A percentile compares a stretch with the other conserved stretches of the same genome.
Evolutionary conservation across 805 yeast genomes (phyloP).

Genomic region (Hermanozyma aechmeae): DNA sequence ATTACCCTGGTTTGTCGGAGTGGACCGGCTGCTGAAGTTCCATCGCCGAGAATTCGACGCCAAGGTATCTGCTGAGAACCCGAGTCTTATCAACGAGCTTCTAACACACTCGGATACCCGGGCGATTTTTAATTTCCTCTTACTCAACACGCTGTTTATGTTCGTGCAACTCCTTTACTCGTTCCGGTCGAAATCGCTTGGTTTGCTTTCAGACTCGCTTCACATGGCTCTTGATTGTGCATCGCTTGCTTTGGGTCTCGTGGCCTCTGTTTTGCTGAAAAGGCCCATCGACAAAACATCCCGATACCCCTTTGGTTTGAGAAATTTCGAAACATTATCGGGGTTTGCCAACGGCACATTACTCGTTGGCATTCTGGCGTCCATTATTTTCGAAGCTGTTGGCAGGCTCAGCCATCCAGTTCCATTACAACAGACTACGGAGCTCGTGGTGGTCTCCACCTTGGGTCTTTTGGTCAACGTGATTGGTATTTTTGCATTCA

Average conservation of each 20-base stretch:
- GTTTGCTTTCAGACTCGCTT: slow-evolving; percentile 83
- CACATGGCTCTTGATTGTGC: slow-evolving; percentile 96
- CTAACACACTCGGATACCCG: slow-evolving; percentile 53
- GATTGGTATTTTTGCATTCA: slow-evolving; percentile 90
- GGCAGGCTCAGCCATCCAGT: slow-evolving; percentile 78
- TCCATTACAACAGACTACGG: slow-evolving; percentile 67
- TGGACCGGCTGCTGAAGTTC: slow-evolving; percentile 3
- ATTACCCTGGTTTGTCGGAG: slow-evolving; percentile 5
- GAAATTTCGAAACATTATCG: slow-evolving; percentile 81
- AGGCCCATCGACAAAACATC: slow-evolving; percentile 40
- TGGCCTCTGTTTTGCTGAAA: slow-evolving; percentile 59
- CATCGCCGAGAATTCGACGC: not conserved
- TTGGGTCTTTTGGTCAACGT: slow-evolving; percentile 82
- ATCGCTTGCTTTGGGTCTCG: slow-evolving; percentile 77
- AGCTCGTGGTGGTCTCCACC: slow-evolving; percentile 73
- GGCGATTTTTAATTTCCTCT: slow-evolving; percentile 78
- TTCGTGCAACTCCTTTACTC: slow-evolving; percentile 87
- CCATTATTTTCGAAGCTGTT: slow-evolving; percentile 78
- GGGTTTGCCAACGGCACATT: slow-evolving; percentile 94
- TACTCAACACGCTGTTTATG: slow-evolving; percentile 89
- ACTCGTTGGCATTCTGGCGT: slow-evolving; percentile 79
- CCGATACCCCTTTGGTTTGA: slow-evolving; percentile 79
- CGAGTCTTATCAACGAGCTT: slow-evolving; percentile 20
- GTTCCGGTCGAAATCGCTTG: slow-evolving; percentile 84
- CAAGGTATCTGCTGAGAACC: slow-evolving; percentile 1